Evolutionary conservation across 2,329 filamentous ascomycete species (phyloP).

Genomic region (Knoxdaviesia capensis): DNA sequence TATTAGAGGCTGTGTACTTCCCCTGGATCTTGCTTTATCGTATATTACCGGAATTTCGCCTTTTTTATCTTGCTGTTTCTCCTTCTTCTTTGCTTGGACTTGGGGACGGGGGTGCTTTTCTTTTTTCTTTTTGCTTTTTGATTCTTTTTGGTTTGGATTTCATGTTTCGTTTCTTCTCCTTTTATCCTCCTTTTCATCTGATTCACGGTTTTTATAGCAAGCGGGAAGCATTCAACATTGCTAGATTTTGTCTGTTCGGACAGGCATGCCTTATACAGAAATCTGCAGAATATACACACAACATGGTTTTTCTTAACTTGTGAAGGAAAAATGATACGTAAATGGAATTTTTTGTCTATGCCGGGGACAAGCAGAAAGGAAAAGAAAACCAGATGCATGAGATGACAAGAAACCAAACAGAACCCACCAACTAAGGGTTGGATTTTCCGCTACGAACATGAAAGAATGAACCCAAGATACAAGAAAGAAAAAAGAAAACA

Average conservation of each 20-base stretch:
- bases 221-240: conserved; percentile 1
- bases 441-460: no score
- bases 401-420: background rate
- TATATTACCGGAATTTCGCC: background rate
- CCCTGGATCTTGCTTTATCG: no score
- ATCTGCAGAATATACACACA: background rate
- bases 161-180: background rate
- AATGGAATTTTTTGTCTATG: conserved; percentile 2
- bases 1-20: no score
- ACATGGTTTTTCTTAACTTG: conserved; percentile 1
- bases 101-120: conserved; percentile 2
- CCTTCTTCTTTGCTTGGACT: background rate
- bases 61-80: background rate
- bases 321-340: background rate
- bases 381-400: background rate
- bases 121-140: background rate
- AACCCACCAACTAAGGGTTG: no score
- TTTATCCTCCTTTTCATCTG: conserved; percentile 3
- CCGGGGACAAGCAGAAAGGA: background rate
- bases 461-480: background rate
- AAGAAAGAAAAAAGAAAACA: background rate
- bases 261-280: background rate
- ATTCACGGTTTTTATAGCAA: background rate
- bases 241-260: background rate
- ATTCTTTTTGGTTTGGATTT: background rate